Base-by-base conservation (phyloP, 768 basidiomycete species). In the Sutorius australiensis region DNA sequence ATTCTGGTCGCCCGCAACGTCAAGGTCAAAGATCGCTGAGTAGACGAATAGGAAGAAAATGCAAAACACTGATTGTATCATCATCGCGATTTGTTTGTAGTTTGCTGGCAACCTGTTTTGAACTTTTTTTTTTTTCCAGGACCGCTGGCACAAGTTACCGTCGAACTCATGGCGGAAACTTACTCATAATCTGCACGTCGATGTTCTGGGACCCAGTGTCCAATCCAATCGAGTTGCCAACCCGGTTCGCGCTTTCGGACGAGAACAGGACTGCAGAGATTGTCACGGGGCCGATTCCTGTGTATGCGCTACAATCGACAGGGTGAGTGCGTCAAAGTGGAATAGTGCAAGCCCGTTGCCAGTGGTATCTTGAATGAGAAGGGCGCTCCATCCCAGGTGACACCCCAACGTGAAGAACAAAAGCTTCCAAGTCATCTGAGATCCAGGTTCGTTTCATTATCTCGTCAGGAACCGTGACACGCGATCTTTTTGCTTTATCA, bases 381-480 rank as follows among this genome's bases (percentile, higher is more conserved):
- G 41, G 33, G 28, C 8, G 17, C 14, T 21, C 45, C 37, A 27
- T 38, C 24, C 24, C 47, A 19, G 28, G 32, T 10, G 9, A 14
- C 30, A 31, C 38, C 24, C 39, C 28, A 19, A 9, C 36, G 8
- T 21, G 32, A 36, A 40, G 24, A 54, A 30, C 30, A 11, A 24
- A 2, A 12, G 13, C 28, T n/a, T 33, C 27, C 28, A 48, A 39
- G 42, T 42, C 30, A 49, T 51, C 49, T 53, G 19, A 50, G 63
- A 59, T 63, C 24, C 24, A 52, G 51, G 60, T 46, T 51, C 33
- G 44, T 52, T 57, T 38, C 45, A 39, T 62, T 21, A 33, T 31
- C 32, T 53, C 53, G 37, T 43, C 36, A 46, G 53, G 53, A 46
- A 33, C 45, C 39, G 43, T 37, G 37, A 52, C 56, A 54, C 40